Evolutionary conservation across 1,284 basidiomycete genomes (phyloP).

Genomic region (Kalmanozyma brasiliensis): DNA sequence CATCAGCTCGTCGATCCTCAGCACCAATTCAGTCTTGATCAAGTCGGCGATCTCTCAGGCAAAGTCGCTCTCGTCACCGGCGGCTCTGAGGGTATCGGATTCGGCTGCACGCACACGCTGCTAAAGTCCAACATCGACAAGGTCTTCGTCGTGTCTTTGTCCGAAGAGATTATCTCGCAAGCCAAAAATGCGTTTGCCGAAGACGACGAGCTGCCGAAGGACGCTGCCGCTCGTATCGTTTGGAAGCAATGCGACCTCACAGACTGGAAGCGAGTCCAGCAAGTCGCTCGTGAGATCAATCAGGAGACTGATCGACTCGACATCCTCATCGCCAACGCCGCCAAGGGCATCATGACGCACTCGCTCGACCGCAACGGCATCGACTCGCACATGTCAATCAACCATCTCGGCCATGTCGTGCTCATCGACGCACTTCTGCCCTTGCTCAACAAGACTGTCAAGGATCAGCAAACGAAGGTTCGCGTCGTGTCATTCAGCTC

Average conservation of each 20-base stretch:
- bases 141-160: slow-evolving; percentile 28
- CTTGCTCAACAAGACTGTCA: slow-evolving; percentile 15
- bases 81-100: slow-evolving; percentile 32
- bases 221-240: slow-evolving; percentile 6
- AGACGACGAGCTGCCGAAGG: slow-evolving; percentile 17
- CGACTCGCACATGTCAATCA: slow-evolving; percentile 41
- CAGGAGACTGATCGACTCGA: slow-evolving; percentile 25
- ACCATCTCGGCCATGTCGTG: slow-evolving; percentile 29
- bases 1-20: slow-evolving; percentile 26
- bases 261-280: slow-evolving; percentile 27
- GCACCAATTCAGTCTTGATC: slow-evolving; percentile 17
- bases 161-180: slow-evolving; percentile 25
- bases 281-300: slow-evolving; percentile 25
- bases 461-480: slow-evolving; percentile 15
- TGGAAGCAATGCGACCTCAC: slow-evolving; percentile 37
- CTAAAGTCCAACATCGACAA: slow-evolving; percentile 30
- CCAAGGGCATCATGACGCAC: slow-evolving; percentile 32
- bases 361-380: slow-evolving; percentile 27
- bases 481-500: slow-evolving; percentile 29
- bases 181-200: slow-evolving; percentile 22
- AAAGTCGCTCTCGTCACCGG: slow-evolving; percentile 27
- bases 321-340: slow-evolving; percentile 32
- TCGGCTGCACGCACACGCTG: slow-evolving; percentile 32
- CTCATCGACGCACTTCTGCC: slow-evolving; percentile 27
- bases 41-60: slow-evolving; percentile 25